phyloP scores from a whole-genome alignment of 768 basidiomycete genomes.

The Omphalotus guepiniiformis region DNA sequence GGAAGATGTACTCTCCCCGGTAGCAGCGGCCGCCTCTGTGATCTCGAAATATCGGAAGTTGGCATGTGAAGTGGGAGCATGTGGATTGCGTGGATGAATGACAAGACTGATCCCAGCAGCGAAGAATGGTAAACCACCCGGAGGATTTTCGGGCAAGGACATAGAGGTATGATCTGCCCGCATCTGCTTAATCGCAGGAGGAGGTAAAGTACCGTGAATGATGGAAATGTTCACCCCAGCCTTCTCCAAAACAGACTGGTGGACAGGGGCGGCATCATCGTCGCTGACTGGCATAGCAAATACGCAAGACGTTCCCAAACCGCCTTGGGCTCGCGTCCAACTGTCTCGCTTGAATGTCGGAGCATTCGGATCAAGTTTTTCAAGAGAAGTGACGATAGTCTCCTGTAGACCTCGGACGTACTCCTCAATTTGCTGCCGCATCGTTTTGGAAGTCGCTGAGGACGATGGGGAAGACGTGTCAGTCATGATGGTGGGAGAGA shows the following conservation, averaged over 20 bases:
- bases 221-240: slow-evolving; percentile 94
- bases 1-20: slow-evolving; percentile 23
- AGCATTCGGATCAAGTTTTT: slow-evolving; percentile 69
- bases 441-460: slow-evolving; percentile 27
- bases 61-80: slow-evolving; percentile 90
- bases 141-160: slow-evolving; percentile 54
- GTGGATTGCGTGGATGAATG: slow-evolving; percentile 90
- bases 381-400: slow-evolving; percentile 71
- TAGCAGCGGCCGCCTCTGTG: slow-evolving; percentile 40
- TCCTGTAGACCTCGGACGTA: slow-evolving; percentile 78
- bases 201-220: slow-evolving; percentile 85
- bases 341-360: slow-evolving; percentile 77
- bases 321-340: slow-evolving; percentile 72
- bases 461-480: neutral
- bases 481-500: slow-evolving; percentile 15
- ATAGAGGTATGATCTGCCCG: slow-evolving; percentile 82
- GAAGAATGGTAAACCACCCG: slow-evolving; percentile 80
- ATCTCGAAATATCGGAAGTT: slow-evolving; percentile 99
- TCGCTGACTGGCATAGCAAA: slow-evolving; percentile 47
- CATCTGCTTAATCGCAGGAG: slow-evolving; percentile 92
- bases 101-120: slow-evolving; percentile 91
- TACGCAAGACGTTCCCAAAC: slow-evolving; percentile 79
- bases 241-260: slow-evolving; percentile 52
- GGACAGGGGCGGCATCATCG: slow-evolving; percentile 45
- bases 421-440: slow-evolving; percentile 75